These are phyloP conservation scores for Tricholoma flavovirens DNA, from an alignment of 768 basidiomycete species.

Conservation along the genomic window DNA sequence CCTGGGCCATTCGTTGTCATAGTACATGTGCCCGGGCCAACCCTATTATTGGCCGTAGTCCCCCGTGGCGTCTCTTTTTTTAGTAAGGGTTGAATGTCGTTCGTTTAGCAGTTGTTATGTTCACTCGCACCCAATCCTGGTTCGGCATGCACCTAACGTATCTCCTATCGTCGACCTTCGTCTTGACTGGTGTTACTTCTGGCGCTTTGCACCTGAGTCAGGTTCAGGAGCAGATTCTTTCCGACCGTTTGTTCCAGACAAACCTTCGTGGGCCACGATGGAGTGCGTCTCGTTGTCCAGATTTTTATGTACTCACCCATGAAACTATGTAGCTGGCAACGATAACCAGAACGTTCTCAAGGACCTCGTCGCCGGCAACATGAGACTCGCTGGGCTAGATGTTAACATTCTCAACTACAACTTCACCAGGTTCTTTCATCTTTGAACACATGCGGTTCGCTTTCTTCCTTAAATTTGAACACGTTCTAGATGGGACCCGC, in stretches of 20 bases:
- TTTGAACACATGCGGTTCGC: neutral
- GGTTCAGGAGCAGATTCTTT: conserved; percentile 18
- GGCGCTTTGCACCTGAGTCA: conserved; percentile 2
- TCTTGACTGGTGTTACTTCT: neutral
- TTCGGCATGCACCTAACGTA: neutral
- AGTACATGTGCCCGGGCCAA: no score
- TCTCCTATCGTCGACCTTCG: neutral
- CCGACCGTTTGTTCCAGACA: conserved; percentile 25
- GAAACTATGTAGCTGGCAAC: conserved; percentile 21
- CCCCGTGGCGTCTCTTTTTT: no score
- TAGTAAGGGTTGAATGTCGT: no score
- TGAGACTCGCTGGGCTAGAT: conserved; percentile 20
- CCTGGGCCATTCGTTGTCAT: no score
- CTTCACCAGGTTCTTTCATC: conserved; percentile 17
- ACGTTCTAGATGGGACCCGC: conserved; percentile 23
- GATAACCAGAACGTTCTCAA: conserved; percentile 27
- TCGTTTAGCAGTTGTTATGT: no score
- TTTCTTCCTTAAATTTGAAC: neutral
- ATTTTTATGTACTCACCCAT: neutral
- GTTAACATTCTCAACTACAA: conserved; percentile 21
- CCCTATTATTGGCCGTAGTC: no score
- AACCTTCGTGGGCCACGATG: conserved; percentile 27
- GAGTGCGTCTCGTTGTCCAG: conserved; percentile 16
- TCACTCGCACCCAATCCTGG: neutral
- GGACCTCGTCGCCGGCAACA: conserved; percentile 17